Base-by-base conservation (phyloP, 176 grass and related monocot species). In the Alloteropsis semialata region DNA sequence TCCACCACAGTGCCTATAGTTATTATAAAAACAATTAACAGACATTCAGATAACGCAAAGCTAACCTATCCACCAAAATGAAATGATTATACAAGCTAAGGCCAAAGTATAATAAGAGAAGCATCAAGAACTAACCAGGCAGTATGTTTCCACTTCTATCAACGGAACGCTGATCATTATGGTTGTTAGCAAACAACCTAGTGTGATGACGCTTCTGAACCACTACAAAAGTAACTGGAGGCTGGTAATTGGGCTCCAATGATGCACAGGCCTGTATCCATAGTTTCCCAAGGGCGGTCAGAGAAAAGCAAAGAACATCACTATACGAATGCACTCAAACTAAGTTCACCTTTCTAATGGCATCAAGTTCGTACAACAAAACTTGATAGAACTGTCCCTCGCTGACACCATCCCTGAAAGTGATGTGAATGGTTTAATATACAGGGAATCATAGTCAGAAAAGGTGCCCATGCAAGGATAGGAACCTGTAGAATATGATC, bases 181-280 rank as follows among this genome's bases (percentile, higher is more conserved):
- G 93, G 57, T 99, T 94, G 84, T 99, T 93, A 24, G 91, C 93
- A 87, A 99, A 99, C 45, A 96, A 76, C 25, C 93, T 87, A 21
- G 97, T 99, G 76, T 99, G 97, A 80, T 96, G 97, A 25, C 97
- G 91, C 84, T 99, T 99, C 77, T 99, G 97, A 53, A 99, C 97
- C 61, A 99, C 97, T 5, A 99, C 85, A 73, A 96, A 99, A 67
- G 97, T 99, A 67, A 99, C 93, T 2, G 93, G 93, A 74, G 97
- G 97, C 85, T 99, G 97, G 79, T 96, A 99, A 69, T 99, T 94
- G 22, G 93, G 76, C 70, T 99, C 97, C 59, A 99, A 65, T 10
- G 97, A 99, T 33, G 89, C 89, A 78, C 97, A 99, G 1, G 97
- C 97, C 97, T 99, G 72, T 59, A 69, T 65, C 25, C 27, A 66